Evolutionary conservation across 768 basidiomycete species (phyloP).

Genomic region (Scleroderma bovista): DNA sequence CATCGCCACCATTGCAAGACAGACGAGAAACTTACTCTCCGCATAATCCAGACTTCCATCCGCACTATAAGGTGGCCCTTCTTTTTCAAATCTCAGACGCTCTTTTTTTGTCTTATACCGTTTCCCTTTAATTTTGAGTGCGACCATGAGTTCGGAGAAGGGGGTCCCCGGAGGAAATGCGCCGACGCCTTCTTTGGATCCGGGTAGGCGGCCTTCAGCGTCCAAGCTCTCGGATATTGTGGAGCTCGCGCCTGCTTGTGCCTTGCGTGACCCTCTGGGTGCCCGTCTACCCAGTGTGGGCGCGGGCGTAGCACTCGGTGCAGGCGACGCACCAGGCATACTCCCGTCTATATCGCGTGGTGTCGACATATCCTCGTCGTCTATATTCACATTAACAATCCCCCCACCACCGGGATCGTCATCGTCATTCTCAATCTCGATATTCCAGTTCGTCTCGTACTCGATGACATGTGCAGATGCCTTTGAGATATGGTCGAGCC

Average conservation of each 20-base stretch:
- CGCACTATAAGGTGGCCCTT: constrained; percentile 61
- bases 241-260: constrained; percentile 42
- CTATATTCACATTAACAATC: constrained; percentile 25
- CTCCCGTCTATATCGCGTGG: constrained; percentile 46
- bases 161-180: constrained; percentile 66
- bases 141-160: constrained; percentile 68
- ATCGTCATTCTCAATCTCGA: constrained; percentile 68
- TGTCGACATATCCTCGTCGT: constrained; percentile 33
- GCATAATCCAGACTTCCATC: constrained; percentile 79
- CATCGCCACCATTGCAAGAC: not conserved
- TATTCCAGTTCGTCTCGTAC: constrained; percentile 80
- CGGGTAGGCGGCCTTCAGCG: constrained; percentile 66
- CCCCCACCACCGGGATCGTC: constrained; percentile 25
- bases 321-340: constrained; percentile 39
- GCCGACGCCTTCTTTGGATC: constrained; percentile 70
- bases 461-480: constrained; percentile 72
- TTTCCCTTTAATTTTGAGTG: constrained; percentile 74
- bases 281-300: constrained; percentile 30
- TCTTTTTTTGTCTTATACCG: constrained; percentile 80
- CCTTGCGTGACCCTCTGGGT: constrained; percentile 36
- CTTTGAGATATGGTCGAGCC: constrained; percentile 66
- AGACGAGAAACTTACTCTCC: constrained; percentile 44
- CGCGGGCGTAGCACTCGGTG: constrained; percentile 38
- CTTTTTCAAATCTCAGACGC: constrained; percentile 67
- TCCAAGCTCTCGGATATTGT: constrained; percentile 48